Base-by-base conservation (phyloP, 2,329 filamentous ascomycete genomes). In the Colletotrichum salicis region DNA sequence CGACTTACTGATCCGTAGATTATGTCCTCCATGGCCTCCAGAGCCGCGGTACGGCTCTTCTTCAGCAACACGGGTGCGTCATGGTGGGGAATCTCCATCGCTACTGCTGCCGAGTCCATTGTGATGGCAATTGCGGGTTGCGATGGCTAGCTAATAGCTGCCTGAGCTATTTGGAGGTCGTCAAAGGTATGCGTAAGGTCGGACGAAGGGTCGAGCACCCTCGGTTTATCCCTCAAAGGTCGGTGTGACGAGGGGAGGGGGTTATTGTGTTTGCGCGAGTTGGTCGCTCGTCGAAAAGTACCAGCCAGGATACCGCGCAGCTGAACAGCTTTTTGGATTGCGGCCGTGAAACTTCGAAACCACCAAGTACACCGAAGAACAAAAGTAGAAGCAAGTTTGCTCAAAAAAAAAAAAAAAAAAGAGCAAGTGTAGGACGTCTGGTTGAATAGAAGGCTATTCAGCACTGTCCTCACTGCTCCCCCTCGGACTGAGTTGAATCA, bases 1-100 rank as follows among this genome's bases (percentile, higher is more conserved):
- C 63, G 74, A 83, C 91, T 81, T 83, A 95, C 90, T 71, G 96
- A 98, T 80, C 96, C 96, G 81, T 94, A 98, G 12, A 92, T 79
- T 67, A 99, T 90, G 79, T 98, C 95, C 82, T 97, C 95, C 52
- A 96, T 78, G 5, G 94, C 94, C 78, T 96, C 92, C 76, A 86
- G 82, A 11, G 83, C 80, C 35, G 85, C 84, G 7, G 84, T 82
- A 56, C 71, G 73, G 61, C 64, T 68, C 31, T 68, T 73, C 13
- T 66, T 73, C 62, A 74, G 45, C 24, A 68, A 68, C 5, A 64
- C 62, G n/a, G 72, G 64, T 29, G 58, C 51, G 24, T 74, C 71
- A 35, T 72, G 67, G 54, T 74, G 73, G 37, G 73, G 62, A 10
- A 74, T 55, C n/a, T 72, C 72, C 71, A 74, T 73, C 45, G 71